Evolutionary conservation across 2,329 filamentous ascomycete genomes (phyloP), one percentile per base, ranked within the genome.

Genomic region (Emmonsia crescens): DNA sequence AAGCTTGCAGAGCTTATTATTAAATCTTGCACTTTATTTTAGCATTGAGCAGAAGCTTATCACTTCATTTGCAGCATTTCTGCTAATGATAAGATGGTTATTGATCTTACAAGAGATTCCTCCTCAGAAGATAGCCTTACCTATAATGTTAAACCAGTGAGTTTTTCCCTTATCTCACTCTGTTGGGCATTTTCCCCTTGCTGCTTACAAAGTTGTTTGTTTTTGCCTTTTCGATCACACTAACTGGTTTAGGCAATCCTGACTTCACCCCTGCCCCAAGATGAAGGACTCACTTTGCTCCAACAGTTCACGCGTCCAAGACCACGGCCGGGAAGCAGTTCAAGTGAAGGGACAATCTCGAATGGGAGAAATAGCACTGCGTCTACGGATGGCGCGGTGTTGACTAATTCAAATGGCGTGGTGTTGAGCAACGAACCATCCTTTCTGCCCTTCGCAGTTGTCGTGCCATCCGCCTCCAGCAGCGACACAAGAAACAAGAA

Each of bases 81-180:
- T 36, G 19, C 29, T 6, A 24, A 38, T 2, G n/a, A 38, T 29
- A 59, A 33, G 5, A 70, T 68, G 67, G 62, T 70, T 6, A 68
- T 71, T 21, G 69, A 71, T 56, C 55, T 71, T 16, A 71, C 68
- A 0, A 44, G 58, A 36, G 68, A 71, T 49, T 71, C 67, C 3
- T 68, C 70, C 44, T 61, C 67, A 1, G 68, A 68, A 24, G 64
- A 64, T 24, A 61, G 64, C 8, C 51, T 24, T 31, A 31, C 8
- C 9, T 12, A 16, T 21, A 2, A 36, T n/a, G 10, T 24, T 24
- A 31, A 38, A 55, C 19, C 29, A 14, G 51, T 55, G 31, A 55
- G 51, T 55, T 55, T 36, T 5, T 12, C 31, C 31, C 1, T 10
- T 16, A 5, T 46, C n/a, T n/a, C n/a, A n/a, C n/a, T n/a, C n/a